These are phyloP conservation scores for Andrographis paniculata DNA, from an alignment of 305 asterid species.

Conservation along the genomic window DNA sequence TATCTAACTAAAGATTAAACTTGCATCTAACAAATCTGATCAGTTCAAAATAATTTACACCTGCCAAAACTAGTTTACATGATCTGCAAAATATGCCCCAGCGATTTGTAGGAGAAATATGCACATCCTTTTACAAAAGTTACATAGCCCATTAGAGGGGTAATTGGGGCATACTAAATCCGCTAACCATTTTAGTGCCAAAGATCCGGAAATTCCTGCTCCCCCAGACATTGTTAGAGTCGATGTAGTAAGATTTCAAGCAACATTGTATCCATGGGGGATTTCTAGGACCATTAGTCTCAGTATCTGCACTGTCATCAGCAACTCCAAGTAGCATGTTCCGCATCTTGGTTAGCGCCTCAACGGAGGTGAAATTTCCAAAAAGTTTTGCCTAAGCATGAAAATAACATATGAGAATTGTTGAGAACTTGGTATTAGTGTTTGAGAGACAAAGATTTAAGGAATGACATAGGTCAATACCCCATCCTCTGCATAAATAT, in stretches of 20 bases:
- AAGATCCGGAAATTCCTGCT: constrained; percentile 51
- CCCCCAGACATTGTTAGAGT: constrained; percentile 47
- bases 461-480: constrained; percentile 23
- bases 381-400: neutral
- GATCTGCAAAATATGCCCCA: too few species aligned
- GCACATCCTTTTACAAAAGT: neutral
- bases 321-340: neutral
- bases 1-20: too few species aligned
- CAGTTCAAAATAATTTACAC: too few species aligned
- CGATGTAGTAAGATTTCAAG: constrained; percentile 4
- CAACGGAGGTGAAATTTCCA: neutral
- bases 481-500: constrained; percentile 64
- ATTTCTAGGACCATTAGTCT: neutral
- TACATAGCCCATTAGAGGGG: too few species aligned
- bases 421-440: too few species aligned
- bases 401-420: too few species aligned
- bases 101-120: too few species aligned
- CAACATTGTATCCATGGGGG: neutral
- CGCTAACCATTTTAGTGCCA: constrained; percentile 25
- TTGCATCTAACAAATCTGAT: too few species aligned
- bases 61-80: too few species aligned
- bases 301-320: neutral
- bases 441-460: too few species aligned
- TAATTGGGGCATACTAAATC: neutral
- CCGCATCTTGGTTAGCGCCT: neutral